Base-by-base conservation (phyloP, 306 rosid species). In the Cicer bijugum region DNA sequence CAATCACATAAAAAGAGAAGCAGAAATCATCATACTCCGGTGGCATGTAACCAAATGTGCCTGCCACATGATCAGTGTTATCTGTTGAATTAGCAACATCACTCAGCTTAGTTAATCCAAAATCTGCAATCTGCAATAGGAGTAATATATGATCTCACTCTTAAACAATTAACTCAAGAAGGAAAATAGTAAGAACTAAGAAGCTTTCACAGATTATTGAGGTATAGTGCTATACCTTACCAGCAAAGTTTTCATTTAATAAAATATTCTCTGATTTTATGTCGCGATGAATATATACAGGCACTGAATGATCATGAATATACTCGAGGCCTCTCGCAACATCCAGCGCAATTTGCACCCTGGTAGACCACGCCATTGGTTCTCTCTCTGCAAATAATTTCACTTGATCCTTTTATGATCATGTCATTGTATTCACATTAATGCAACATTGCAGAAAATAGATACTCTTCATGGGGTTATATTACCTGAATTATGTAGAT, bases 21-120 rank as follows among this genome's bases (percentile, higher is more conserved):
- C 59, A 4, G 0, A 20, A 5, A 1, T 19, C 6, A 61, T 67
- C 96, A 67, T 87, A 93, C 98, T 93, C 98, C 0, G 97, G 97
- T 9, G 98, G 96, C 96, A 93, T 93, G 81, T 93, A 93, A 78
- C 97, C 94, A 67, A 94, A 91, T 78, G 98, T 94, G 70, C 97
- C 98, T 53, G 86, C 92, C 42, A 87, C 85, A 50, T 83, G 88
- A 7, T 1, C 67, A 28, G 93, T 87, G 9, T 84, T 84, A 74
- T 82, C 61, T 53, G 92, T 77, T 12, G 88, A 50, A 73, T 81
- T 82, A 66, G 96, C 91, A 75, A 82, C 87, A 76, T 94, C 89
- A 33, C 89, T 86, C 74, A 94, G 80, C 83, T 89, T 94, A 28
- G 98, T 85, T 59, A 91, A 81, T 69, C 95, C 97, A 82, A 91